Percentiles rank a stretch among this genome's conserved stretches.
Conservation (phyloP, 495 filamentous ascomycete species). For the Gamarada debralockiae region DNA sequence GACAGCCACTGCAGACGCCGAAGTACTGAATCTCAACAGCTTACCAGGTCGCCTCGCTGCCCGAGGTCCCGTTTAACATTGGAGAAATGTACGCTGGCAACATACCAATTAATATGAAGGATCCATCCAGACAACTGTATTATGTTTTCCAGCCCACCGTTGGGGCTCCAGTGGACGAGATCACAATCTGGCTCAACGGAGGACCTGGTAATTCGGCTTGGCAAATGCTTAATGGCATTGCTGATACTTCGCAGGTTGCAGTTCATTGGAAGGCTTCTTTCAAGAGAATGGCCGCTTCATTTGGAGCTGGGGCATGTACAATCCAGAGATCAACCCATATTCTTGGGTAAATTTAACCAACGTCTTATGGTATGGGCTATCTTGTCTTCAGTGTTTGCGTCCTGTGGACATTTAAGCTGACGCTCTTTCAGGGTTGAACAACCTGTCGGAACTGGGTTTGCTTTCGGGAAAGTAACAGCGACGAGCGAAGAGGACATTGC, state of each 20-base stretch:
- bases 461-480: slow-evolving; percentile 49
- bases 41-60: slow-evolving; percentile 51
- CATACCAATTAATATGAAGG: slow-evolving; percentile 47
- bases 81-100: slow-evolving; percentile 65
- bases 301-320: slow-evolving; percentile 57
- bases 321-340: slow-evolving; percentile 57
- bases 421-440: slow-evolving; percentile 35
- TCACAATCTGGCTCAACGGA: slow-evolving; percentile 51
- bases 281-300: slow-evolving; percentile 64
- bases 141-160: slow-evolving; percentile 63
- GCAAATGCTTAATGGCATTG: not conserved
- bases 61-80: slow-evolving; percentile 61
- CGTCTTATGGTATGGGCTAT: slow-evolving; percentile 43
- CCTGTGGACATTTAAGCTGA: not conserved
- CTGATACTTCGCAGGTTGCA: slow-evolving; percentile 43
- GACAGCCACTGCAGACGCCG: not conserved
- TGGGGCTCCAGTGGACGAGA: slow-evolving; percentile 44
- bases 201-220: slow-evolving; percentile 26
- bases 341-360: slow-evolving; percentile 66
- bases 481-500: slow-evolving; percentile 52
- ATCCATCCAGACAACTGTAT: slow-evolving; percentile 44
- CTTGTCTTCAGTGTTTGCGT: not conserved
- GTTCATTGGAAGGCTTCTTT: slow-evolving; percentile 61
- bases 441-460: slow-evolving; percentile 55
- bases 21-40: slow-evolving; percentile 3